A percentile compares a stretch with the other conserved stretches of the same genome.
These are phyloP conservation scores for Rubroboletus satanas DNA, from an alignment of 768 basidiomycete genomes.

Conservation along the genomic window DNA sequence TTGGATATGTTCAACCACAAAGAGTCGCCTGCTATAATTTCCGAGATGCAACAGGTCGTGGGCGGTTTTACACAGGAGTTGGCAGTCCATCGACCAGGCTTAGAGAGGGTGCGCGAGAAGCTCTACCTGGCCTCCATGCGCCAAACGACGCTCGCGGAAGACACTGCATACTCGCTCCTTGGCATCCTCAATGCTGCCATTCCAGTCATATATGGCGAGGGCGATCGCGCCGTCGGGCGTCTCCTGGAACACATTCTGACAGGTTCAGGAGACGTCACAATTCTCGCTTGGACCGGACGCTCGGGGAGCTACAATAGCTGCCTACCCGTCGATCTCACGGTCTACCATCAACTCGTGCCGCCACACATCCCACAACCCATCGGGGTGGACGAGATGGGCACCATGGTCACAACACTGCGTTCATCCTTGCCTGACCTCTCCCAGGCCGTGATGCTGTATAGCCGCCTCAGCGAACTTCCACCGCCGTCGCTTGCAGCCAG, in stretches of 20 bases:
- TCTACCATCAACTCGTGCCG: neutral
- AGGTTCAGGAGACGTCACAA: neutral
- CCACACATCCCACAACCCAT: neutral
- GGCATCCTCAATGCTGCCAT: slow-evolving; percentile 6
- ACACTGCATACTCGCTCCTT: slow-evolving; percentile 8
- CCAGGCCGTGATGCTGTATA: neutral
- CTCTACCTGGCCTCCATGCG: slow-evolving; percentile 4
- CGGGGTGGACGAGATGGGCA: neutral
- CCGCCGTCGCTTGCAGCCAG: neutral
- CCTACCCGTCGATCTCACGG: neutral
- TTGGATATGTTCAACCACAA: slow-evolving; percentile 4
- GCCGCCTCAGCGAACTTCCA: neutral
- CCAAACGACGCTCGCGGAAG: neutral
- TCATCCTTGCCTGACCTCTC: neutral
- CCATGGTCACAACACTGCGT: neutral
- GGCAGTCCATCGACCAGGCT: neutral
- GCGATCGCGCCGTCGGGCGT: slow-evolving; percentile 1
- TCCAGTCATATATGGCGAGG: slow-evolving; percentile 8
- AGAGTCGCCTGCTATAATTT: neutral
- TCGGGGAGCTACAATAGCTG: slow-evolving; percentile 1
- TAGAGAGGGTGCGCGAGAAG: slow-evolving; percentile 8
- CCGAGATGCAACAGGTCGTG: neutral
- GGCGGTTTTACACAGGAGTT: neutral
- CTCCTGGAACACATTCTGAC: slow-evolving; percentile 7
- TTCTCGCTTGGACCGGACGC: slow-evolving; percentile 9